These are phyloP conservation scores for Cladosporium halotolerans DNA, from an alignment of 2,329 filamentous ascomycete species.

Conservation along the genomic window DNA sequence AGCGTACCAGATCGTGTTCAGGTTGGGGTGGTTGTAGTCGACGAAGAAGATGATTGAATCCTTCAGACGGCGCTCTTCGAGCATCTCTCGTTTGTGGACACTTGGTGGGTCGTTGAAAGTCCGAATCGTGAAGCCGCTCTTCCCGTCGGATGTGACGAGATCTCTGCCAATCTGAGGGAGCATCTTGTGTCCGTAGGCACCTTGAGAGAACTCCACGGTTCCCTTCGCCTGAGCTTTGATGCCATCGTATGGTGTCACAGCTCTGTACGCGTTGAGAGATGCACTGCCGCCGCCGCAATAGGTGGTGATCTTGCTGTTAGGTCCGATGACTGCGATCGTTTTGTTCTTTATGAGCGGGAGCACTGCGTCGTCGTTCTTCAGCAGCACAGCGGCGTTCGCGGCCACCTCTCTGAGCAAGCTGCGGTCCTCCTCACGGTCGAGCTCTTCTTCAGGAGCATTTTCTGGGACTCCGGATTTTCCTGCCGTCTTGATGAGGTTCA, in stretches of 20 bases:
- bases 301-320: constrained; percentile 65
- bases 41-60: constrained; percentile 39
- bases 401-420: constrained; percentile 24
- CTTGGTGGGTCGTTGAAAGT: constrained; percentile 51
- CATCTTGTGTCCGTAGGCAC: constrained; percentile 24
- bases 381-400: constrained; percentile 25
- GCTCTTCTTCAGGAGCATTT: constrained; percentile 23
- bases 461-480: constrained; percentile 4
- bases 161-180: constrained; percentile 23
- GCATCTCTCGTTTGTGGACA: constrained; percentile 37
- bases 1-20: constrained; percentile 36
- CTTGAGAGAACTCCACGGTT: constrained; percentile 17
- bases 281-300: constrained; percentile 31
- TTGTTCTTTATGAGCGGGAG: constrained; percentile 48
- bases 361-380: constrained; percentile 60
- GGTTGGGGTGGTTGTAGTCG: constrained; percentile 43
- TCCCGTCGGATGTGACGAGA: constrained; percentile 15
- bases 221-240: constrained; percentile 22
- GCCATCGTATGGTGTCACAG: constrained; percentile 29
- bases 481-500: constrained; percentile 49
- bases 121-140: constrained; percentile 22
- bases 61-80: constrained; percentile 46
- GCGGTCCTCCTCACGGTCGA: constrained; percentile 27
- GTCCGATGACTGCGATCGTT: constrained; percentile 67
- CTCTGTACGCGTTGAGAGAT: constrained; percentile 29